A percentile compares a stretch with the other conserved stretches of the same genome.
These are phyloP conservation scores for Brassica incana DNA, from an alignment of 345 rosid species.

Conservation along the genomic window DNA sequence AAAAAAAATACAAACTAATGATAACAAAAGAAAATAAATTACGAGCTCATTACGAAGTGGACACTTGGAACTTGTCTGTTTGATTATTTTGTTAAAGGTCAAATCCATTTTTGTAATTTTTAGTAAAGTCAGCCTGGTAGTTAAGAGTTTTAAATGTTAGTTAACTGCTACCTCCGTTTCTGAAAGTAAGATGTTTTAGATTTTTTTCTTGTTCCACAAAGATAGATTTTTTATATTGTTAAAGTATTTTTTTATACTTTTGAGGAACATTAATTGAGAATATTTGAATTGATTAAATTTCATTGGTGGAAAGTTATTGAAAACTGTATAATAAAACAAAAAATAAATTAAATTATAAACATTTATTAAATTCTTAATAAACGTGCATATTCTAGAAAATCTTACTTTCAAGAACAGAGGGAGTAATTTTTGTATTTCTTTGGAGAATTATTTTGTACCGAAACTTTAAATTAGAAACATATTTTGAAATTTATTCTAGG, in stretches of 20 bases:
- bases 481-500: neutral
- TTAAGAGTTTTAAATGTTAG: slow-evolving; percentile 24
- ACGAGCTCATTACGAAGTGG: neutral
- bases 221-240: too few relatives aligned
- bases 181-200: too few relatives aligned
- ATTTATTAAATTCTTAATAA: too few relatives aligned
- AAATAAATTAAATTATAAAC: too few relatives aligned
- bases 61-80: neutral
- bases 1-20: neutral
- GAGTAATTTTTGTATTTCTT: neutral
- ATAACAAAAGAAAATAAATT: neutral
- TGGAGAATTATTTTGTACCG: neutral
- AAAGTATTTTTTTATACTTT: too few relatives aligned
- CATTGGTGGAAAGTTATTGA: too few relatives aligned
- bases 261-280: too few relatives aligned
- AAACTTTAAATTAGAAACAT: neutral
- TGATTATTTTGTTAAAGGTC: neutral
- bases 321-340: too few relatives aligned
- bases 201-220: too few relatives aligned
- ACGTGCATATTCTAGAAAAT: too few relatives aligned
- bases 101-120: neutral
- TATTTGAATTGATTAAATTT: too few relatives aligned
- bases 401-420: too few relatives aligned
- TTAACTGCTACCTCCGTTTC: neutral
- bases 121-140: slow-evolving; percentile 19